Evolutionary conservation across 2,329 filamentous ascomycete genomes (phyloP).

Genomic region (Plenodomus lindquistii): DNA sequence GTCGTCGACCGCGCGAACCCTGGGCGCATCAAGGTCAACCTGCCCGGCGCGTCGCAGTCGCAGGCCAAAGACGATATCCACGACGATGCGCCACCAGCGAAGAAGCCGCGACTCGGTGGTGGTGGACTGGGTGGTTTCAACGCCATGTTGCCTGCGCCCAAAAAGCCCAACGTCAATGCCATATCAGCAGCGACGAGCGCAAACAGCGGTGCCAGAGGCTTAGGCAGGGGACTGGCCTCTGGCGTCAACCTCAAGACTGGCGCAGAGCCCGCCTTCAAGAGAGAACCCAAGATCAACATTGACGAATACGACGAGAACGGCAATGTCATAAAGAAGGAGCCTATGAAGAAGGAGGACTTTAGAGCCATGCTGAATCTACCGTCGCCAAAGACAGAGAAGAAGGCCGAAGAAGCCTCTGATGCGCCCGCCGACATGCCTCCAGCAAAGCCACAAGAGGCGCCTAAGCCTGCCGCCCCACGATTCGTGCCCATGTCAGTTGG

Average conservation of each 20-base stretch:
- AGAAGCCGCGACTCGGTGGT: slow-evolving; percentile 67
- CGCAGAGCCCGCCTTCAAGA: slow-evolving; percentile 77
- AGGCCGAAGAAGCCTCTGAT: slow-evolving; percentile 32
- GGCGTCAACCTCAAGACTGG: slow-evolving; percentile 81
- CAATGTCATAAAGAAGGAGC: slow-evolving; percentile 32
- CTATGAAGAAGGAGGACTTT: slow-evolving; percentile 37
- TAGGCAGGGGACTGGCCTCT: slow-evolving; percentile 50
- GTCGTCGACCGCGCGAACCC: slow-evolving; percentile 80
- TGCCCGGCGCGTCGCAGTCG: slow-evolving; percentile 61
- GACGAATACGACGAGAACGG: slow-evolving; percentile 43
- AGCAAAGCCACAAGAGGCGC: slow-evolving; percentile 57
- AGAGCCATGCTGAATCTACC: slow-evolving; percentile 42
- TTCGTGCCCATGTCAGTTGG: slow-evolving; percentile 88
- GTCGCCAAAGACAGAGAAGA: slow-evolving; percentile 27
- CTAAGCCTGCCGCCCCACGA: slow-evolving; percentile 76
- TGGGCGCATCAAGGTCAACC: slow-evolving; percentile 80
- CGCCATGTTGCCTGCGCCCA: slow-evolving; percentile 83
- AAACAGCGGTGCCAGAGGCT: slow-evolving; percentile 36
- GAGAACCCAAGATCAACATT: slow-evolving; percentile 54
- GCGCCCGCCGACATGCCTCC: slow-evolving; percentile 40
- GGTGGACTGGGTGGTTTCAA: slow-evolving; percentile 80
- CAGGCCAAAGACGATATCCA: slow-evolving; percentile 49
- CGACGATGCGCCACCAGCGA: slow-evolving; percentile 60
- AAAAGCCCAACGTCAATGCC: slow-evolving; percentile 51
- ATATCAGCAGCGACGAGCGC: slow-evolving; percentile 27